Conservation (phyloP, 306 rosid genomes). For the Styphnolobium japonicum region DNA sequence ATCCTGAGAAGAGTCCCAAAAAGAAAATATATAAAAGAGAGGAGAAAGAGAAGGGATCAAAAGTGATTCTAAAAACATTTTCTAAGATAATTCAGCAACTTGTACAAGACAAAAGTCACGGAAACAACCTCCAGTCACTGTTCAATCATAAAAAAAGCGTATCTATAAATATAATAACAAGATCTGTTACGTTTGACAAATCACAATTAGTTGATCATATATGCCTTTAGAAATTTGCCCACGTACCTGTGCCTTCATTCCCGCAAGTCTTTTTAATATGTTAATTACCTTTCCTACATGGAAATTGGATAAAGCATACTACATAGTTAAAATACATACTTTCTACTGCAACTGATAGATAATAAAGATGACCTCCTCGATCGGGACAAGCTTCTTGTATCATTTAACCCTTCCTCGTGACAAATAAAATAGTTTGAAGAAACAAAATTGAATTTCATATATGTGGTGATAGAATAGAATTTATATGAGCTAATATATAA, state of each 20-base stretch:
- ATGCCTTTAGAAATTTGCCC: background rate
- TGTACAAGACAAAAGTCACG: background rate
- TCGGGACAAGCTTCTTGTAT: background rate
- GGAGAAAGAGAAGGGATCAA: background rate
- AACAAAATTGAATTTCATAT: background rate
- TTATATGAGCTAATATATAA: background rate
- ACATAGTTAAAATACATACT: no score
- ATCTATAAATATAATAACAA: background rate
- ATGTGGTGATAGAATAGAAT: background rate
- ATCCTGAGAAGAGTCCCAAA: background rate
- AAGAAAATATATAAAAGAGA: background rate
- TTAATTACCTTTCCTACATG: background rate
- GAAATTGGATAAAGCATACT: background rate
- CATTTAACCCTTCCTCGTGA: background rate
- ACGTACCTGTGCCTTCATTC: background rate
- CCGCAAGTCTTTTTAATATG: background rate
- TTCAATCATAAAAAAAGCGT: background rate
- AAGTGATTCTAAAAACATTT: background rate
- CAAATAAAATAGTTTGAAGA: background rate
- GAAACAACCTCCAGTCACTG: background rate
- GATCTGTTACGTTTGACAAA: background rate
- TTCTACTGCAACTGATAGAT: no score
- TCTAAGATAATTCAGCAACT: background rate
- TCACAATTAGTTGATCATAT: background rate
- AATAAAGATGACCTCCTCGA: no score